Evolutionary conservation across 805 yeast genomes (phyloP), one percentile per base, ranked within the genome.

Genomic region (Suhomyces sp.): DNA sequence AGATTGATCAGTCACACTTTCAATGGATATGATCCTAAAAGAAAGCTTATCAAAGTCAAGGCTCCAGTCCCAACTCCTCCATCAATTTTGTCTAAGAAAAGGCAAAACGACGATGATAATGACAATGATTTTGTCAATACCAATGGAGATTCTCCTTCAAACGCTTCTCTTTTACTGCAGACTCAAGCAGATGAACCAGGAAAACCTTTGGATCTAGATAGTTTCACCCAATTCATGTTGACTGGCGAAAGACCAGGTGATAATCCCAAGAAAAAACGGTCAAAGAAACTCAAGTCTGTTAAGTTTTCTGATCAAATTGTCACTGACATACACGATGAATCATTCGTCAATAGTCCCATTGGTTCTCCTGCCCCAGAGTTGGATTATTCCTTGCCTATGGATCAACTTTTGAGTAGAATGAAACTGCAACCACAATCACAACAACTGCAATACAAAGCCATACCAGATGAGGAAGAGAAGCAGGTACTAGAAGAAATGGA

Each of bases 51-150:
- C 23, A 58, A 66, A 37, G 53, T 65, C 11, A 56, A 60, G 39
- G 84, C 95, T 0, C 77, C 84, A 0, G 75, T 87, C 12, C 95
- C 95, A 1, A 71, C 72, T 36, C 98, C 98, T 3, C 76, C 78
- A 23, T 79, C 95, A 2, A 90, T 90, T 40, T 60, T 90, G 41
- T 67, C 83, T 4, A 70, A 75, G 33, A 80, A 77, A 43, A 65
- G 84, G 36, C 69, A 61, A 25, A 67, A 69, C 28, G 81, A 77
- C 28, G 72, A 65, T 18, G 51, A 52, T 28, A 60, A 58, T 17
- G 56, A 52, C 13, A 51, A 48, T 6, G 54, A 48, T 10, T 15
- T 16, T 14, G 4, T 7, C 19, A 1, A 10, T n/a, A n/a, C n/a
- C n/a, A n/a, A n/a, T n/a, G n/a, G n/a, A n/a, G n/a, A n/a, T n/a